phyloP scores from a whole-genome alignment of 2,329 filamentous ascomycete species.

The Pseudogymnoascus sp. region DNA sequence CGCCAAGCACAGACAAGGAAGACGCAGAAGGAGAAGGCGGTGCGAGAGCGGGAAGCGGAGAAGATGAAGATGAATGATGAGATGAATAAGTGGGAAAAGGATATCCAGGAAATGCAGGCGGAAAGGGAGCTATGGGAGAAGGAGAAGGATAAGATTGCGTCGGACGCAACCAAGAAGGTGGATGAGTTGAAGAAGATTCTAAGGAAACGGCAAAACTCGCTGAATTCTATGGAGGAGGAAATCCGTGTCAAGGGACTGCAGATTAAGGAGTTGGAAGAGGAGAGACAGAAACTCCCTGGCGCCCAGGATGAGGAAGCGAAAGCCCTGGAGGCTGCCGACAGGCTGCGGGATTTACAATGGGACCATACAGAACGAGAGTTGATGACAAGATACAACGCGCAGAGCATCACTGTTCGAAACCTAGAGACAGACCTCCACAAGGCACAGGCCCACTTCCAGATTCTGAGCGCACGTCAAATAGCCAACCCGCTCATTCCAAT shows the following conservation, averaged over 20 bases:
- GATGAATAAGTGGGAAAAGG: slow-evolving; percentile 58
- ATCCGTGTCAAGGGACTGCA: slow-evolving; percentile 62
- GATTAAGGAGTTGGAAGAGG: slow-evolving; percentile 66
- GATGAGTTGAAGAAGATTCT: slow-evolving; percentile 47
- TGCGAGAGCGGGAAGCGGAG: slow-evolving; percentile 62
- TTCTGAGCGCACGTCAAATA: slow-evolving; percentile 19
- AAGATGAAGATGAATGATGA: slow-evolving; percentile 62
- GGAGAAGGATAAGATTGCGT: slow-evolving; percentile 43
- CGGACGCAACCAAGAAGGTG: slow-evolving; percentile 44
- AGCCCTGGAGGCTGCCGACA: slow-evolving; percentile 22
- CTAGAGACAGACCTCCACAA: slow-evolving; percentile 19
- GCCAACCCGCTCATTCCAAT: slow-evolving; percentile 24
- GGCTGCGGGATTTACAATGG: slow-evolving; percentile 26
- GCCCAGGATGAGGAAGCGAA: slow-evolving; percentile 43
- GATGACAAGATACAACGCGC: slow-evolving; percentile 17
- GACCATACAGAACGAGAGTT: slow-evolving; percentile 21
- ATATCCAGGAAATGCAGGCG: slow-evolving; percentile 49
- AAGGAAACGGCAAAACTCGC: slow-evolving; percentile 48
- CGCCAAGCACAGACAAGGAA: slow-evolving; percentile 71
- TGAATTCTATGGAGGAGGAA: slow-evolving; percentile 55
- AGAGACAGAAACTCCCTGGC: slow-evolving; percentile 54
- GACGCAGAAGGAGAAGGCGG: slow-evolving; percentile 63
- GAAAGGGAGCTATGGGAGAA: slow-evolving; percentile 46
- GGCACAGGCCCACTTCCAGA: slow-evolving; percentile 13
- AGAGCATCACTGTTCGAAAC: slow-evolving; percentile 18